Evolutionary conservation across 345 rosid genomes (phyloP).

Genomic region (Durio zibethinus): DNA sequence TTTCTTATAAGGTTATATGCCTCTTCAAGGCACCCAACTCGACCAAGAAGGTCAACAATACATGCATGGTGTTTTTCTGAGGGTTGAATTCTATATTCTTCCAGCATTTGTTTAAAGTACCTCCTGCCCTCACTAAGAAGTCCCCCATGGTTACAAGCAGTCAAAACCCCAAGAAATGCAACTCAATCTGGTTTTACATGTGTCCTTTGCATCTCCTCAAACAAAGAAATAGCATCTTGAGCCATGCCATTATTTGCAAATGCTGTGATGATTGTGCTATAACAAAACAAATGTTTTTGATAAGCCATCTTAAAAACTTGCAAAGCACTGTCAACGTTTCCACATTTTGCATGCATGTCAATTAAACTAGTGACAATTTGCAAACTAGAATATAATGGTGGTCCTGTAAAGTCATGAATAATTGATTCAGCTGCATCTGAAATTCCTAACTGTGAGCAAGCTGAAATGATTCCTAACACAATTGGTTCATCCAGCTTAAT

Average conservation of each 20-base stretch:
- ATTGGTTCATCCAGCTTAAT: constrained; percentile 29
- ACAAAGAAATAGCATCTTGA: constrained; percentile 28
- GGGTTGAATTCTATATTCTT: constrained; percentile 30
- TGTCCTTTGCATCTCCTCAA: constrained; percentile 25
- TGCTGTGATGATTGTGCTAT: constrained; percentile 29
- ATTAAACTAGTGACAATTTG: constrained; percentile 24
- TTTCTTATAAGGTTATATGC: constrained; percentile 26
- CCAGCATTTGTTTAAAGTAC: constrained; percentile 31
- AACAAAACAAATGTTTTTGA: constrained; percentile 30
- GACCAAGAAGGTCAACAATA: constrained; percentile 37
- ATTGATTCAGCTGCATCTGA: constrained; percentile 16
- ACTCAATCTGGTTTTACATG: constrained; percentile 28
- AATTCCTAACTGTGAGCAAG: constrained; percentile 30
- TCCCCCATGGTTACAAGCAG: constrained; percentile 38
- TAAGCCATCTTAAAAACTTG: constrained; percentile 22
- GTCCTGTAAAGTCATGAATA: constrained; percentile 5
- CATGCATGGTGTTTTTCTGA: constrained; percentile 35
- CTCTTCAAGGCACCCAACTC: constrained; percentile 32
- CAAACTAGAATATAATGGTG: background rate
- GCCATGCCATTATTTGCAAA: constrained; percentile 35
- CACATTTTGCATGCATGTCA: constrained; percentile 31
- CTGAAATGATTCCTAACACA: constrained; percentile 32
- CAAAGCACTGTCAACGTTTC: constrained; percentile 20
- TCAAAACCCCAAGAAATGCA: constrained; percentile 34
- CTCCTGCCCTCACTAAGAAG: constrained; percentile 33